Evolutionary conservation across 495 filamentous ascomycete species (phyloP).

Genomic region (Hypoxylon intermedium): DNA sequence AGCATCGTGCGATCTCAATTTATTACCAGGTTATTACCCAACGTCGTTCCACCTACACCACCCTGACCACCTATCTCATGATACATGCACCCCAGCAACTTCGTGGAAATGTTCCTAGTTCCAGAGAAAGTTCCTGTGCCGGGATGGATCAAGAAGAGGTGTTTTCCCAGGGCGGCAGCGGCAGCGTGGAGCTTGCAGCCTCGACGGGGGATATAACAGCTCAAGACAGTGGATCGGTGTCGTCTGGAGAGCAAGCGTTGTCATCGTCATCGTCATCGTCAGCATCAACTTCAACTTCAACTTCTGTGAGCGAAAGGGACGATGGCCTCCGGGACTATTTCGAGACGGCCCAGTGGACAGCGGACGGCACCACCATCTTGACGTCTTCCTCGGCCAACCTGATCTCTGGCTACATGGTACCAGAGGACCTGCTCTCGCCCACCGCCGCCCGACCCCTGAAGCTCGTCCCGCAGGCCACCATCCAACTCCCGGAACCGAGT

Average conservation of each 20-base stretch:
- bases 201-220: slow-evolving; percentile 46
- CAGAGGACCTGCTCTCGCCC: slow-evolving; percentile 70
- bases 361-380: slow-evolving; percentile 83
- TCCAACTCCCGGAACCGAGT: slow-evolving; percentile 70
- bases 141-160: slow-evolving; percentile 31
- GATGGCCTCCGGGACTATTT: slow-evolving; percentile 55
- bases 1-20: slow-evolving; percentile 15
- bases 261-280: too few species aligned
- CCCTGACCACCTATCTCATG: too few species aligned
- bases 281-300: background rate
- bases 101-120: slow-evolving; percentile 14
- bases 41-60: too few species aligned
- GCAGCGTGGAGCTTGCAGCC: slow-evolving; percentile 49
- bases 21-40: too few species aligned
- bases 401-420: slow-evolving; percentile 75
- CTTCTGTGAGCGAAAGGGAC: background rate
- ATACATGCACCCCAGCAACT: too few species aligned
- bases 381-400: slow-evolving; percentile 73
- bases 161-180: slow-evolving; percentile 29
- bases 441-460: slow-evolving; percentile 46
- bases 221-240: background rate
- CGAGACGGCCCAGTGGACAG: slow-evolving; percentile 65
- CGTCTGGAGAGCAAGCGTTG: background rate
- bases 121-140: background rate
- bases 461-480: slow-evolving; percentile 67